These are phyloP conservation scores for Geum urbanum DNA, from an alignment of 306 rosid species.

Conservation along the genomic window DNA sequence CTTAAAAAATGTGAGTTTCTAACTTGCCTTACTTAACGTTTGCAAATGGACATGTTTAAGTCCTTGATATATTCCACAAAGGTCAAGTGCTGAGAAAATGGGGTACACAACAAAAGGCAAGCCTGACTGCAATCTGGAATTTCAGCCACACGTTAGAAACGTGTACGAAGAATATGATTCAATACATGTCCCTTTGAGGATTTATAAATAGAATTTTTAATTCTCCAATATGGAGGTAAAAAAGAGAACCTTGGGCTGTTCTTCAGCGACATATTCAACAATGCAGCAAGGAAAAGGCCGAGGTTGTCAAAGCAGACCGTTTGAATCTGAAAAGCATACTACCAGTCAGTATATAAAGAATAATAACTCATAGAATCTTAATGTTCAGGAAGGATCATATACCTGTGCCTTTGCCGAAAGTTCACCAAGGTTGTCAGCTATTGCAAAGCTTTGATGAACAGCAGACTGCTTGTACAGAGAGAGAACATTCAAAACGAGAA, in stretches of 20 bases:
- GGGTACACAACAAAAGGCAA: conserved; percentile 66
- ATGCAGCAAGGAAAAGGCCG: conserved; percentile 76
- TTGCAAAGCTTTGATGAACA: conserved; percentile 90
- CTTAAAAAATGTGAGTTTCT: not conserved
- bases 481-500: conserved; percentile 18
- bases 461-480: conserved; percentile 53
- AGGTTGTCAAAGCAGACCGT: conserved; percentile 94
- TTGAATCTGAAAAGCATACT: conserved; percentile 61
- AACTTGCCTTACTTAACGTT: conserved; percentile 78
- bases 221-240: conserved; percentile 4
- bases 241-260: conserved; percentile 53
- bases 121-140: conserved; percentile 56
- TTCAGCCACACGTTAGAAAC: conserved; percentile 34
- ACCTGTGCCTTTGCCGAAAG: conserved; percentile 97
- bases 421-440: conserved; percentile 85
- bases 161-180: not conserved
- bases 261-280: conserved; percentile 55
- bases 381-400: not conserved
- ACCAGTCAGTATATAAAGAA: conserved; percentile 8
- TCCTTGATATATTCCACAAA: conserved; percentile 80
- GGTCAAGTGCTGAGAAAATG: conserved; percentile 72
- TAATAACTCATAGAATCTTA: not conserved
- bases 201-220: not conserved
- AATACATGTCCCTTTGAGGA: not conserved
- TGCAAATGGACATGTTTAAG: conserved; percentile 76